Base-by-base conservation (phyloP, 768 basidiomycete species). In the Panellus pusillus region DNA sequence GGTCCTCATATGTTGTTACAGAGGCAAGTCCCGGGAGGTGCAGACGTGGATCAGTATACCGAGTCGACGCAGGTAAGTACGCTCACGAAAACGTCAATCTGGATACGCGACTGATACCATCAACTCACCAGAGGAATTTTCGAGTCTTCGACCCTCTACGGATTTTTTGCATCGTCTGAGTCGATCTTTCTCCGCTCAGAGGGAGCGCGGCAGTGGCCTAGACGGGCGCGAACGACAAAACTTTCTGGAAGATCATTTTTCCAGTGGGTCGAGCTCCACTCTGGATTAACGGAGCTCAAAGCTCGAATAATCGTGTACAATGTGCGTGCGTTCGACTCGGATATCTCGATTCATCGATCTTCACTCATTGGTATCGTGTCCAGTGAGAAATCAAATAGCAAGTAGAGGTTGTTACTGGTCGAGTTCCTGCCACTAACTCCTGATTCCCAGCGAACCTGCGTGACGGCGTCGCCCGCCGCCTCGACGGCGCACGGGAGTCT, bases 191-290 rank as follows among this genome's bases (percentile, higher is more conserved):
- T 0, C 81, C 84, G 9, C 71, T 91, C 46, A 83, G 79, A 39
- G 79, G 83, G 17, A 89, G 86, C 59, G 88, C n/a, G n/a, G n/a
- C 89, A 1, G 80, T 82, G 60, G 72, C 89, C 1, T 90, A 89
- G 64, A 66, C 70, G 6, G 83, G 87, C 1, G 80, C 69, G 60
- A 79, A 77, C 42, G 84, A 86, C 46, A 87, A 83, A 71, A 83
- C 77, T 9, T 91, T 89, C 58, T 91, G 87, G 87, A 90, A 84
- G 13, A 89, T 91, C 54, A 84, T 91, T 15, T 91, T 91, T 68
- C 87, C 85, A n/a, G n/a, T n/a, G n/a, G 28, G 84, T 91, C 29
- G 89, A 90, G 65, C 89, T 91, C 50, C 88, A 89, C 63, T 91
- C 91, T 54, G 88, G 89, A 29, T 64, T 91, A 56, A 91, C 89